Evolutionary conservation across 805 yeast species (phyloP), one percentile per base, ranked within the genome.

Genomic region (Candida saitoana): DNA sequence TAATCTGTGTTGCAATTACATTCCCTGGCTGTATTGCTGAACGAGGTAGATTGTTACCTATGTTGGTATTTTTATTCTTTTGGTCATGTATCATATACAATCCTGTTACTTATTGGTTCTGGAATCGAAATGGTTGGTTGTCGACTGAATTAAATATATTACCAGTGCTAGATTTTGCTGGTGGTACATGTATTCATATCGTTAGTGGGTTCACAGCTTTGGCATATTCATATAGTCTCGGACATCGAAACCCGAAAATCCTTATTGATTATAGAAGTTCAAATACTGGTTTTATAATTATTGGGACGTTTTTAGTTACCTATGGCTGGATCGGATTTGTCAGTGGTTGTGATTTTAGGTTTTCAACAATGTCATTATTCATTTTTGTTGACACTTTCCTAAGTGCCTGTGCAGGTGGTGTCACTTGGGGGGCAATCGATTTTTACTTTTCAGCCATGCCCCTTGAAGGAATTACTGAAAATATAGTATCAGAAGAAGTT

Each of bases 11-110:
- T 3, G 65, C 64, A 1, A 52, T 69, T 29, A 67, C 74, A 1
- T 69, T 69, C 39, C 74, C 75, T 0, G 73, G 71, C 2, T 68
- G 73, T 51, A 52, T 63, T 11, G 73, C 71, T 2, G 75, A 69
- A 47, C 56, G 75, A 44, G 75, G 74, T 3, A 44, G 75, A 31
- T 39, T 69, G 0, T 16, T 65, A 7, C 75, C 75, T 3, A 67
- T 69, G 74, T 37, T 67, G 8, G 55, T 68, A 11, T 69, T 69
- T 41, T 18, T 65, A 12, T 60, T 68, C 39, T 39, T 60, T 22
- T 69, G 75, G 75, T 66, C 71, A 1, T 47, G 54, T 11, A 59
- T 67, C 17, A 60, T 69, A 14, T 69, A 68, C 44, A 67, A 67
- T 41, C 75, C 75, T 2, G 69, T 69, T 3, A 65, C 66, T 2